phyloP scores from a whole-genome alignment of 352 stramenopile genomes.

The Pythium scleroteichum region DNA sequence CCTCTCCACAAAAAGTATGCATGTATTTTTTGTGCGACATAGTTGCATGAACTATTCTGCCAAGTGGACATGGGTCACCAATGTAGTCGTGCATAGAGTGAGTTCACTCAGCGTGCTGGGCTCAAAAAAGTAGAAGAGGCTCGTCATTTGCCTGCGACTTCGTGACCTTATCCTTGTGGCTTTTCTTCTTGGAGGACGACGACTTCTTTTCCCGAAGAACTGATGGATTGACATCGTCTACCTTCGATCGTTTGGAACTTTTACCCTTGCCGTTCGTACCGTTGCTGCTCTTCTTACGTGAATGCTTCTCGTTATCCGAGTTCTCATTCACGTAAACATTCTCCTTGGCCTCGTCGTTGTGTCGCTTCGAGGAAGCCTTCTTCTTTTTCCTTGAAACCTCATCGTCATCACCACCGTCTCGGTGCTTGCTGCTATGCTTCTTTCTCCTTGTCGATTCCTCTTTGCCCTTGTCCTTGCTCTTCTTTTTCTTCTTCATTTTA shows the following conservation, averaged over 20 bases:
- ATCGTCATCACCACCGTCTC: conserved; percentile 26
- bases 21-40: not conserved
- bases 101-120: no score
- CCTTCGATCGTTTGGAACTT: conserved; percentile 16
- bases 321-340: conserved; percentile 55
- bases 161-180: conserved; percentile 34
- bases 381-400: conserved; percentile 45
- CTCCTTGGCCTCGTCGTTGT: conserved; percentile 42
- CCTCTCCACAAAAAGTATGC: conserved; percentile 5
- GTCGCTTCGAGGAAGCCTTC: conserved; percentile 27
- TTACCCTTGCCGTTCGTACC: conserved; percentile 20
- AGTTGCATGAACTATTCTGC: no score
- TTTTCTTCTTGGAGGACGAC: conserved; percentile 52
- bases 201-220: conserved; percentile 39
- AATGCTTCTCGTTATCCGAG: conserved; percentile 33
- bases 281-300: conserved; percentile 44
- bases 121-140: conserved; percentile 74
- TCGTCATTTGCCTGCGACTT: conserved; percentile 43
- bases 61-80: no score
- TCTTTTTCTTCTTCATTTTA: conserved; percentile 53
- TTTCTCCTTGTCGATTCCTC: conserved; percentile 27
- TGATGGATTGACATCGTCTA: conserved; percentile 4
- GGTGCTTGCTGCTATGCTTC: conserved; percentile 43
- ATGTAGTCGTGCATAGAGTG: no score
- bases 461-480: conserved; percentile 64